Conservation (phyloP, 305 asterid genomes). For the Andrographis paniculata region DNA sequence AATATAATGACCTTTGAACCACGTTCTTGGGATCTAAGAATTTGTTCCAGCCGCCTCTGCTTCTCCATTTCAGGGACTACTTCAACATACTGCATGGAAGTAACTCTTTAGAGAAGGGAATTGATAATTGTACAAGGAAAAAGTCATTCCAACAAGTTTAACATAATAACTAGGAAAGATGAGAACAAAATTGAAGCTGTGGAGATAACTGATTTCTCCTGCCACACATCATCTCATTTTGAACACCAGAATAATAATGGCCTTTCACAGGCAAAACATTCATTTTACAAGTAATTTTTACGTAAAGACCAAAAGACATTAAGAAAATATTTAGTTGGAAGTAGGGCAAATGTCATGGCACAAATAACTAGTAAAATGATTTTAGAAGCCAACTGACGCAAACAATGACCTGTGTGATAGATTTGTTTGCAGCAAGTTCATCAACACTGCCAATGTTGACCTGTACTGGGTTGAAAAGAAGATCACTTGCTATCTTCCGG, state of each 20-base stretch:
- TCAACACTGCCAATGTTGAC: constrained; percentile 95
- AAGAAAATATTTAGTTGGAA: too few species aligned
- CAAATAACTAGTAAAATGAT: too few species aligned
- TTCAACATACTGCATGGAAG: constrained; percentile 66
- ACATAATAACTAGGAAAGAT: too few species aligned
- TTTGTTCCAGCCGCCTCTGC: constrained; percentile 92
- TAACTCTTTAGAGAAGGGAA: constrained; percentile 13
- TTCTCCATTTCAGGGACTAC: constrained; percentile 86
- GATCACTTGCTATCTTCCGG: constrained; percentile 83
- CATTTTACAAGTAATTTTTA: too few species aligned
- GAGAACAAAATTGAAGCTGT: background rate
- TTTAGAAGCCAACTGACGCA: constrained; percentile 14
- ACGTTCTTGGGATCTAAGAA: constrained; percentile 82
- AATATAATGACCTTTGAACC: constrained; percentile 81
- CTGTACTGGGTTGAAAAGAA: constrained; percentile 79
- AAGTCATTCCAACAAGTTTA: too few species aligned
- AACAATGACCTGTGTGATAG: constrained; percentile 75
- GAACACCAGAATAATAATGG: too few species aligned
- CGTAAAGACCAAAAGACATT: too few species aligned
- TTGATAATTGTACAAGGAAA: constrained; percentile 1
- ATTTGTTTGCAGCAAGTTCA: constrained; percentile 89
- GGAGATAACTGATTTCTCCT: background rate
- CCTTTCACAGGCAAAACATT: too few species aligned
- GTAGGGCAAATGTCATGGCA: too few species aligned
- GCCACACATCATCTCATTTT: too few species aligned